Evolutionary conservation across 768 basidiomycete genomes (phyloP).

Genomic region (Hygrophoropsis aurantiaca): DNA sequence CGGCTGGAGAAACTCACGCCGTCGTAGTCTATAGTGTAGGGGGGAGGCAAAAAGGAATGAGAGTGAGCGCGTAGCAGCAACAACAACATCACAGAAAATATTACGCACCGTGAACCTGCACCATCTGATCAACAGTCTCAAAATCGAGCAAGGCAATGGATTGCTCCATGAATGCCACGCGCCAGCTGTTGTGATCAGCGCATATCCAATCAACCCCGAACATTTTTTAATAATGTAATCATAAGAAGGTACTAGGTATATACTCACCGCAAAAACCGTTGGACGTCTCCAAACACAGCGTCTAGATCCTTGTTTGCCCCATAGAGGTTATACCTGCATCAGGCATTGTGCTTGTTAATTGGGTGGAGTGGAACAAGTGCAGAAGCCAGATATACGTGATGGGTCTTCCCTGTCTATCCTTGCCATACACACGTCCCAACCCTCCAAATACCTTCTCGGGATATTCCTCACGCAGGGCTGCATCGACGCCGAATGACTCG

Average conservation of each 20-base stretch:
- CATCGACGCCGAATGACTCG: slow-evolving; percentile 61
- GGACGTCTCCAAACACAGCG: slow-evolving; percentile 74
- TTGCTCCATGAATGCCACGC: slow-evolving; percentile 75
- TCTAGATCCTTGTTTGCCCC: slow-evolving; percentile 67
- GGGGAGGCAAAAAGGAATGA: neutral
- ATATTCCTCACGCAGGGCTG: slow-evolving; percentile 57
- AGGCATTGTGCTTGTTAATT: too few species aligned
- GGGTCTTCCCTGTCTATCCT: slow-evolving; percentile 70
- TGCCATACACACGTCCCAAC: slow-evolving; percentile 63
- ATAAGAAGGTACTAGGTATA: neutral
- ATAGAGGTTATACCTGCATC: slow-evolving; percentile 72
- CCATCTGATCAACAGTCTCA: slow-evolving; percentile 64
- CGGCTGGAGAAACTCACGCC: slow-evolving; percentile 67
- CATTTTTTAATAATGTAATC: too few species aligned
- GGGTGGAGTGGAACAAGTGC: too few species aligned
- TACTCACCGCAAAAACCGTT: slow-evolving; percentile 71
- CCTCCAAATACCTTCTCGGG: slow-evolving; percentile 62
- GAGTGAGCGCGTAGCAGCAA: neutral
- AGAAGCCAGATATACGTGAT: slow-evolving; percentile 54
- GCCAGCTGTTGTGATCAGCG: slow-evolving; percentile 62
- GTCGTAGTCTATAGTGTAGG: slow-evolving; percentile 59
- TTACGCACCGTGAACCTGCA: slow-evolving; percentile 67
- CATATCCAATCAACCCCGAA: neutral
- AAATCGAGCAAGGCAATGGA: slow-evolving; percentile 67
- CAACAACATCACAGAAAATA: neutral